A percentile compares a stretch with the other conserved stretches of the same genome.
Evolutionary conservation across 768 basidiomycete genomes (phyloP).

Genomic region (Lactarius tabidus): DNA sequence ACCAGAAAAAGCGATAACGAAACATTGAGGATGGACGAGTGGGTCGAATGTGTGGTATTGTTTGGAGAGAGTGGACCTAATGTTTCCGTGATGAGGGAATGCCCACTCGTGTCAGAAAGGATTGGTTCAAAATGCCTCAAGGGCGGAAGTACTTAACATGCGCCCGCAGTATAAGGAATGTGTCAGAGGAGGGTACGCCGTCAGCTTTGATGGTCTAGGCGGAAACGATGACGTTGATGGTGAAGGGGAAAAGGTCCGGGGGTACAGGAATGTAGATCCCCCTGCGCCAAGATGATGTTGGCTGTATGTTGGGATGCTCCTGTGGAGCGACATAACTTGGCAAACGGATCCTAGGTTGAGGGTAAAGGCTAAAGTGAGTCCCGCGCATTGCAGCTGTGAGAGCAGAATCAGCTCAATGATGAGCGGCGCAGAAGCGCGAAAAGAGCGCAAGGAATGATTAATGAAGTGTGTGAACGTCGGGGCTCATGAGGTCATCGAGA

Average conservation of each 20-base stretch:
- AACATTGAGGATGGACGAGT: neutral
- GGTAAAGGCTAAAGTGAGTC: neutral
- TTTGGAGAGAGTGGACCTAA: neutral
- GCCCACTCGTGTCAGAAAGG: neutral
- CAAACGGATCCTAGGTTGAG: neutral
- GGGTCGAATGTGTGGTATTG: neutral
- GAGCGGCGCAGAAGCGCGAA: neutral
- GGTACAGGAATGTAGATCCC: conserved; percentile 33
- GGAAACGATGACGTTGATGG: conserved; percentile 52
- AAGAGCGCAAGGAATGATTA: neutral
- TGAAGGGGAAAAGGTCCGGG: conserved; percentile 40
- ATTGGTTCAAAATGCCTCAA: neutral
- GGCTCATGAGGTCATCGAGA: conserved; percentile 6
- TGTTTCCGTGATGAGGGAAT: neutral
- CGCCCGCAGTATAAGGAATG: neutral
- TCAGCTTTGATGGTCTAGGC: neutral
- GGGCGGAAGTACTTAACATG: neutral
- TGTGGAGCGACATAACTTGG: neutral
- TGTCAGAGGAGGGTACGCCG: neutral
- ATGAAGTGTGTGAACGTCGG: neutral
- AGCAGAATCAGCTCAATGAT: neutral
- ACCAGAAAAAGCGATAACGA: neutral
- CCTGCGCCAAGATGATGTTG: conserved; percentile 9
- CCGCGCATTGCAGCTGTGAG: neutral
- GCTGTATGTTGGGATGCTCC: neutral